Evolutionary conservation across 2,329 filamentous ascomycete genomes (phyloP), one percentile per base, ranked within the genome.

Genomic region (Fusarium nisikadoi): DNA sequence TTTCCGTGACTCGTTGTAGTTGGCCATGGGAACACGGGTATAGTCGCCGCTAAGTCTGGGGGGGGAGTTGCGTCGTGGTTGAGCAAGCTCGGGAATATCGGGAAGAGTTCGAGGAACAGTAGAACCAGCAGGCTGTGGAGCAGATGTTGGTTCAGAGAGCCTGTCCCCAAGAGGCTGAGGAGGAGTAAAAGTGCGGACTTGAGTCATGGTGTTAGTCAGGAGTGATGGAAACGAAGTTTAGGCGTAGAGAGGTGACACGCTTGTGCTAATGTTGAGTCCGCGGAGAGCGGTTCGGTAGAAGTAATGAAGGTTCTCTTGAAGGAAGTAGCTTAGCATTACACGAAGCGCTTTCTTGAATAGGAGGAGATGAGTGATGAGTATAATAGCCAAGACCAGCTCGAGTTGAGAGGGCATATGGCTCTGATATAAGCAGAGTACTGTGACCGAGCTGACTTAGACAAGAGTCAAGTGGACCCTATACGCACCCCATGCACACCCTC

Each of bases 301-400:
- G 84, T 97, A 97, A 81, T 97, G 94, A 79, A 93, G 97, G 83
- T 97, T 93, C 87, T 97, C 92, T 87, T 96, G 92, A 64, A 93
- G 86, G 83, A 86, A 97, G 82, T 94, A 95, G 77, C 87, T 83
- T 86, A 93, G 93, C 93, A 97, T 97, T 85, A 87, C 86, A 87
- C 83, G 84, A 74, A 61, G 58, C 45, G 57, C 41, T 70, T 67
- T 68, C 33, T 59, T 43, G 38, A 63, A 52, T 45, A 47, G 43
- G 57, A 58, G 45, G 53, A 42, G 55, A 67, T 65, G 38, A 47
- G 57, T 49, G 68, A 71, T 52, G 57, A 55, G 31, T 60, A 41
- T 31, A 54, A 45, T 55, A 49, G 42, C 66, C 53, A 59, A 62
- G 52, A 33, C 29, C 39, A 38, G 57, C 23, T 23, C 23, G 59